phyloP scores from a whole-genome alignment of 2,329 filamentous ascomycete genomes.

The Epichloe sibirici region DNA sequence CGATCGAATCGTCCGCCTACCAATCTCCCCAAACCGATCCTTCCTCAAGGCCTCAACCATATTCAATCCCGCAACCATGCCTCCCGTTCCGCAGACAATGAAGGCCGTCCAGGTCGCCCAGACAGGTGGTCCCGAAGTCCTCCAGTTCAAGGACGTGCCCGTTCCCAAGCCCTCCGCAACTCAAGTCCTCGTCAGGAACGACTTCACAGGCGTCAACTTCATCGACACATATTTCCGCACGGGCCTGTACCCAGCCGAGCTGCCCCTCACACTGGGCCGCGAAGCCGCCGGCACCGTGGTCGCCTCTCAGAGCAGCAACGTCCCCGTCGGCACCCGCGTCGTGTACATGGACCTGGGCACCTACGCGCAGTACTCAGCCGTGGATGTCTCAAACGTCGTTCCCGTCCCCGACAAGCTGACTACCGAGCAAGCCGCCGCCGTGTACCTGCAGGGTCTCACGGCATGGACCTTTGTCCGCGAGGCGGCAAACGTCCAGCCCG shows the following conservation, averaged over 20 bases:
- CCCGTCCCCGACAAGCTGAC: slow-evolving; percentile 51
- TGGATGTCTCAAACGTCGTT: slow-evolving; percentile 41
- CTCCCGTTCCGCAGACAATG: slow-evolving; percentile 59
- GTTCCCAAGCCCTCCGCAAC: slow-evolving; percentile 57
- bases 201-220: slow-evolving; percentile 71
- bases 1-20: not conserved
- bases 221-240: slow-evolving; percentile 88
- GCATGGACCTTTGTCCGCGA: slow-evolving; percentile 70
- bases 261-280: slow-evolving; percentile 67
- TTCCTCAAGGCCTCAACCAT: not conserved
- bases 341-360: slow-evolving; percentile 47
- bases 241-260: slow-evolving; percentile 62
- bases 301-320: slow-evolving; percentile 42
- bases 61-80: slow-evolving; percentile 37
- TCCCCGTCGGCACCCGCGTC: slow-evolving; percentile 57
- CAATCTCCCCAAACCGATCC: not conserved
- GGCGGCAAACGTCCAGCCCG: slow-evolving; percentile 59
- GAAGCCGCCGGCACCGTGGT: slow-evolving; percentile 66
- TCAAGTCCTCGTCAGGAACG: slow-evolving; percentile 70
- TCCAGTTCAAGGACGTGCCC: slow-evolving; percentile 56
- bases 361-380: slow-evolving; percentile 46
- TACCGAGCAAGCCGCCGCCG: slow-evolving; percentile 52
- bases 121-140: slow-evolving; percentile 54
- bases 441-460: slow-evolving; percentile 71
- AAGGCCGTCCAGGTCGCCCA: slow-evolving; percentile 55